These are phyloP conservation scores for Euphorbia celastroides DNA, from an alignment of 441 rosid genomes.

Conservation along the genomic window DNA sequence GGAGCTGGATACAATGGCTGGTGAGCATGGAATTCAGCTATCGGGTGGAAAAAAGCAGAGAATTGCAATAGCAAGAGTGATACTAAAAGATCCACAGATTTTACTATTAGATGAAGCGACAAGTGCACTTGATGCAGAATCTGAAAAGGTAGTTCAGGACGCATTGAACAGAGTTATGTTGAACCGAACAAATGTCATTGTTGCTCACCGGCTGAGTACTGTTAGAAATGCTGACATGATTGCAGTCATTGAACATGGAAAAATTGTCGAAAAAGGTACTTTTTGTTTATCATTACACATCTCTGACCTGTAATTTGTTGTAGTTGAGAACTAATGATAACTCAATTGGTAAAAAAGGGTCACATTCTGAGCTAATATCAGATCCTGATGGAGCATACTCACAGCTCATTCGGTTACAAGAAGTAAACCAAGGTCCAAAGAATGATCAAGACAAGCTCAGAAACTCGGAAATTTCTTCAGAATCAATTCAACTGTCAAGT, in stretches of 20 bases:
- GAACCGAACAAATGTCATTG: conserved; percentile 61
- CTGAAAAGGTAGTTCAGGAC: conserved; percentile 68
- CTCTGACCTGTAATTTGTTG: neutral
- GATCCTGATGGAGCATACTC: conserved; percentile 49
- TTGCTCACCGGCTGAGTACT: conserved; percentile 75
- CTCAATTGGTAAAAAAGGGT: conserved; percentile 34
- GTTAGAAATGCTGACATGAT: conserved; percentile 55
- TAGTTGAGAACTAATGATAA: neutral
- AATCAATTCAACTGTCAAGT: conserved; percentile 13
- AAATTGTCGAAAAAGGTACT: conserved; percentile 68
- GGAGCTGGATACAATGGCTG: conserved; percentile 85
- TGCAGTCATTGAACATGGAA: conserved; percentile 66
- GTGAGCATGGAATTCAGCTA: conserved; percentile 78
- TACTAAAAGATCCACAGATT: conserved; percentile 61
- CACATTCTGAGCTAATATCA: conserved; percentile 47
- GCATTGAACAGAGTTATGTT: conserved; percentile 70
- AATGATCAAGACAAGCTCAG: conserved; percentile 24
- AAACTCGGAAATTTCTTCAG: conserved; percentile 18
- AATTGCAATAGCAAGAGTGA: conserved; percentile 80
- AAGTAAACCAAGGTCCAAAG: conserved; percentile 29
- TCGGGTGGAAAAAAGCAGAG: conserved; percentile 91
- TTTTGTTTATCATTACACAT: neutral
- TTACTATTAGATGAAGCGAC: conserved; percentile 74
- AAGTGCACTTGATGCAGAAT: conserved; percentile 78
- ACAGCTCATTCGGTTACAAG: conserved; percentile 50